phyloP scores from a whole-genome alignment of 2,329 filamentous ascomycete genomes.

The Dactylella cylindrospora region DNA sequence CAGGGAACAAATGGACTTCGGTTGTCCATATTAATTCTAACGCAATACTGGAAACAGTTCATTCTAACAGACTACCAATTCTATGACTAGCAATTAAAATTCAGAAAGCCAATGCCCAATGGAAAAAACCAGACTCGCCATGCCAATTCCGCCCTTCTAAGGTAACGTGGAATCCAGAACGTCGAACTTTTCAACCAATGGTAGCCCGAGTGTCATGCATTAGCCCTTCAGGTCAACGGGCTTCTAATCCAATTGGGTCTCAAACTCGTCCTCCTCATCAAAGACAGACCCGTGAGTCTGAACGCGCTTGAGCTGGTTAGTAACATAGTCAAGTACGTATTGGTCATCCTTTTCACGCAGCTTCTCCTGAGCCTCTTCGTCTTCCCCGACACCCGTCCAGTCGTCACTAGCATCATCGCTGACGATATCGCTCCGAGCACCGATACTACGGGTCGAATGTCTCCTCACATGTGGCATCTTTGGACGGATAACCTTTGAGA shows the following conservation, averaged over 20 bases:
- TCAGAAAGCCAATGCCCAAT: no score
- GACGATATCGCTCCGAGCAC: constrained; percentile 73
- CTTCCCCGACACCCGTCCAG: constrained; percentile 56
- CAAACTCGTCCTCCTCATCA: constrained; percentile 63
- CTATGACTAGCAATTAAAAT: no score
- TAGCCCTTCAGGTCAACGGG: no score
- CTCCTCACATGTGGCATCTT: constrained; percentile 63
- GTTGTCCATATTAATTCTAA: no score
- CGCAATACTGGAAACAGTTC: no score
- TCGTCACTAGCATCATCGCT: constrained; percentile 57
- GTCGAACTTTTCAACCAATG: no score
- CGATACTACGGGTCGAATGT: constrained; percentile 82
- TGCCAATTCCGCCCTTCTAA: no score
- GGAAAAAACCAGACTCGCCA: no score
- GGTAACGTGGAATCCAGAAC: no score
- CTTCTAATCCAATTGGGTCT: constrained; percentile 58
- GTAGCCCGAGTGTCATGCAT: no score
- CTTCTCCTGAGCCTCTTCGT: constrained; percentile 60
- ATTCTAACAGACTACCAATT: no score
- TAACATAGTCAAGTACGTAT: constrained; percentile 79
- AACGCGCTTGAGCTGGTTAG: constrained; percentile 74
- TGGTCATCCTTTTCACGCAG: constrained; percentile 61
- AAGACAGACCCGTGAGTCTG: constrained; percentile 59
- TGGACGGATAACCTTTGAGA: constrained; percentile 57
- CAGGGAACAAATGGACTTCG: no score